Evolutionary conservation across 2,329 filamentous ascomycete genomes (phyloP).

Genomic region (Ceratocystis variospora): DNA sequence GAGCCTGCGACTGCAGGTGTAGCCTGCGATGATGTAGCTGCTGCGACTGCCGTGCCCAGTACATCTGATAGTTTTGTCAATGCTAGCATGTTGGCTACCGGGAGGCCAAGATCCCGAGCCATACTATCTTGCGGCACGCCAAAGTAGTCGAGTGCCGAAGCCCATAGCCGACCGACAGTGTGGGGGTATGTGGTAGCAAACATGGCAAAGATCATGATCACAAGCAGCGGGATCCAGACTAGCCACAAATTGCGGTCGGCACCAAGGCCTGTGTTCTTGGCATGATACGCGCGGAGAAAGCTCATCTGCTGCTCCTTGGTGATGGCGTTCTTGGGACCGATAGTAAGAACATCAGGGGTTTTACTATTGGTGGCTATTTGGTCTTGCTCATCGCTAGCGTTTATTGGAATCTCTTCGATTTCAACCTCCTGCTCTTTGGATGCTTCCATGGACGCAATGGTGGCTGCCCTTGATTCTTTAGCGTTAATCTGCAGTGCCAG

Average conservation of each 20-base stretch:
- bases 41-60: conserved; percentile 15
- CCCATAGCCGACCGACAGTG: conserved; percentile 21
- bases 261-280: conserved; percentile 48
- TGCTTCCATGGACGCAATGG: conserved; percentile 27
- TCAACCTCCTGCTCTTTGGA: conserved; percentile 19
- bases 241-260: conserved; percentile 55
- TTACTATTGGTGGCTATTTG: conserved; percentile 19
- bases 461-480: conserved; percentile 28
- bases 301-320: conserved; percentile 53
- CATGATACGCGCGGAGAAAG: conserved; percentile 45
- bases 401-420: conserved; percentile 37
- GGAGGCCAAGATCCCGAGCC: conserved; percentile 19
- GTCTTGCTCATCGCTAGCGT: conserved; percentile 26
- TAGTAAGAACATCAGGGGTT: conserved; percentile 37
- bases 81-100: conserved; percentile 15
- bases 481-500: conserved; percentile 14
- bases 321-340: conserved; percentile 49
- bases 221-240: conserved; percentile 42
- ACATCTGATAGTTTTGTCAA: conserved; percentile 17
- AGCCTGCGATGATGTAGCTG: conserved; percentile 13
- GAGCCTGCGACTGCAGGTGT: conserved; percentile 2
- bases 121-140: conserved; percentile 18
- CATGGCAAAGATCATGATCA: conserved; percentile 30
- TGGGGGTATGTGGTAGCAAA: conserved; percentile 32
- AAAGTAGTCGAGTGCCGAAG: conserved; percentile 17